phyloP scores from a whole-genome alignment of 176 grass and related monocot species.

The Alloteropsis semialata region DNA sequence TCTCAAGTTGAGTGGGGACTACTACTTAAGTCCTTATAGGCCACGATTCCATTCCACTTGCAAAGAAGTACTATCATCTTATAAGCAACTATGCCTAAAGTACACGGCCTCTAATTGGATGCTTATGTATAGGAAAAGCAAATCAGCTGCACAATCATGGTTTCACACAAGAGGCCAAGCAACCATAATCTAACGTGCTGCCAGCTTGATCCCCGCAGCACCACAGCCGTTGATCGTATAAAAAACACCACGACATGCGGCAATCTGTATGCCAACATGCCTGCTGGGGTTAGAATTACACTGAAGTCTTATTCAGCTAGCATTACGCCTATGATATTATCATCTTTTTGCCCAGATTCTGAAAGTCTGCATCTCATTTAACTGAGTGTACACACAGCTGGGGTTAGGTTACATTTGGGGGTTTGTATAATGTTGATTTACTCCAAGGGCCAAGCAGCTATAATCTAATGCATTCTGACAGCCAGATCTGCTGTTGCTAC shows the following conservation, averaged over 20 bases:
- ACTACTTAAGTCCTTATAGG: background rate
- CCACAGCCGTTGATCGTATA: slow-evolving; percentile 20
- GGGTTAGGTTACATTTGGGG: slow-evolving; percentile 13
- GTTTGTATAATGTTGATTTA: slow-evolving; percentile 10
- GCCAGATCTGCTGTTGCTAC: slow-evolving; percentile 36
- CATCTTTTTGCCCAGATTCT: background rate
- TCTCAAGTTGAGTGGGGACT: background rate
- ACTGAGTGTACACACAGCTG: slow-evolving; percentile 11
- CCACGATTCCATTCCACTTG: background rate
- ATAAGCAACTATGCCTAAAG: slow-evolving; percentile 4
- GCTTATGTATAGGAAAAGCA: background rate
- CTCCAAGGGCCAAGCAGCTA: background rate
- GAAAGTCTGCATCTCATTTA: slow-evolving; percentile 2
- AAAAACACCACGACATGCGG: slow-evolving; percentile 28
- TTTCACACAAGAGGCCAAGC: slow-evolving; percentile 35
- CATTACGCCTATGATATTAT: background rate
- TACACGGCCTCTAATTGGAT: slow-evolving; percentile 3
- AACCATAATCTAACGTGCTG: slow-evolving; percentile 46
- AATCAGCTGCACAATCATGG: slow-evolving; percentile 20
- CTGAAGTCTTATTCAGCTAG: background rate
- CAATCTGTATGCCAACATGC: slow-evolving; percentile 35
- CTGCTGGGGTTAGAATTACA: slow-evolving; percentile 23
- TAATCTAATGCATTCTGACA: slow-evolving; percentile 34
- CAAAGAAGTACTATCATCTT: background rate
- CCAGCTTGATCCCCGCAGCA: slow-evolving; percentile 50